Base-by-base conservation (phyloP, 352 stramenopile species). In the Phytophthora hybrid region DNA sequence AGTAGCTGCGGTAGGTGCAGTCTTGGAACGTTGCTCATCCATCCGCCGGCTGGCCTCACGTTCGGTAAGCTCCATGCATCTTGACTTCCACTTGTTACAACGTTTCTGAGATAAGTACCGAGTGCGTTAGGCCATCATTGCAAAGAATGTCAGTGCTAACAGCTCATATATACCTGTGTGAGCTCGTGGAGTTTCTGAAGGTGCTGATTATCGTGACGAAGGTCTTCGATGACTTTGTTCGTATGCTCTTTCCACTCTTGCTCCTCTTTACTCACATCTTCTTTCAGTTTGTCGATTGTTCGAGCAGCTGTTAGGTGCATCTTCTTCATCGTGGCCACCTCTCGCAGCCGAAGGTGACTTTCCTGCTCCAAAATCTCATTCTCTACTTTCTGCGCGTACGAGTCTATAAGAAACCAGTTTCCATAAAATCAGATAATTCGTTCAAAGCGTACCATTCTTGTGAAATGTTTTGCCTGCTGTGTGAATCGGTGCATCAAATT, bases 401-500 rank as follows among this genome's bases (percentile, higher is more conserved):
- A 18, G 53, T 52, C 19, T 1, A 18, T n/a, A 10, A 39, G 34
- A 21, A 18, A 10, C 14, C 11, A 44, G 16, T 14, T 44, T 18
- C 37, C 21, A 49, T 9, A 44, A 18, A 13, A 29, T 58, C 31
- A 19, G n/a, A 3, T 14, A 26, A 23, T 7, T 3, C 18, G 29
- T 31, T n/a, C 54, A 26, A 41, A n/a, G 53, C 58, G 29, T 31
- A 91, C 87, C 87, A 94, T 92, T 63, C 82, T 84, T 57, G 89
- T 84, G 51, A 87, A 92, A 68, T 91, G 80, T 21, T 84, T 85
- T 31, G 82, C 81, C 61, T 93, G 87, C 32, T 90, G 70, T 9
- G 76, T 90, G 69, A 93, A 93, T 32, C 84, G 82, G 55, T 91
- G 81, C 84, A 94, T 93, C 69, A 94, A 78, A 58, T 92, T 94